A percentile compares a stretch with the other conserved stretches of the same genome.
phyloP scores from a whole-genome alignment of 2,329 filamentous ascomycete species.

The Aspergillus sp. region DNA sequence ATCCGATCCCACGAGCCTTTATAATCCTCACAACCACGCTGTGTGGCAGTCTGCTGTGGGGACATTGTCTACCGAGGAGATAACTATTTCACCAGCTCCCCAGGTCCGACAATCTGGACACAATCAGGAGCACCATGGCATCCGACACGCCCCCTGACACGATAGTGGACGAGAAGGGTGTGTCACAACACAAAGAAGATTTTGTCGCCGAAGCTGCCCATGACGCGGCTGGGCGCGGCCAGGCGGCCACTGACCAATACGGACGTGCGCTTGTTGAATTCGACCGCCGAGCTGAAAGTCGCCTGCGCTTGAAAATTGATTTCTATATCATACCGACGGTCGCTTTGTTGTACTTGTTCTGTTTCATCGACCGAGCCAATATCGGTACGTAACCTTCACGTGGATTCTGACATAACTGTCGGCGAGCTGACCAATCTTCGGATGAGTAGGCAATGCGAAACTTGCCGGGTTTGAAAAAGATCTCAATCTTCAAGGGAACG shows the following conservation, averaged over 20 bases:
- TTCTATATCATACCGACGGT: conserved; percentile 65
- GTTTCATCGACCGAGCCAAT: conserved; percentile 71
- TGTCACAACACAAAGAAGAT: conserved; percentile 18
- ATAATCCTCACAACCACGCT: conserved; percentile 8
- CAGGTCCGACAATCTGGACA: too few relatives aligned
- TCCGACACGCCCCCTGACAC: not conserved
- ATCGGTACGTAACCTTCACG: conserved; percentile 51
- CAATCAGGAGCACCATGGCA: conserved; percentile 3
- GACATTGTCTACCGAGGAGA: not conserved
- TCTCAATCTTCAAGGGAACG: conserved; percentile 59
- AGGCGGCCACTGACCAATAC: conserved; percentile 52
- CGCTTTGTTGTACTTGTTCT: conserved; percentile 66
- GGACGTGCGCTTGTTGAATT: conserved; percentile 53
- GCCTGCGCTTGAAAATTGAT: conserved; percentile 64
- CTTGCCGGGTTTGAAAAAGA: conserved; percentile 65
- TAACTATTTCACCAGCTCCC: not conserved
- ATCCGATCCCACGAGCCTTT: conserved; percentile 5
- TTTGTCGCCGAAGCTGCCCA: conserved; percentile 22
- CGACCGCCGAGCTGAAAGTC: conserved; percentile 58
- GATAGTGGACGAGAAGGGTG: conserved; percentile 23
- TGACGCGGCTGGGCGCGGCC: conserved; percentile 45
- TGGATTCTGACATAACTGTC: not conserved
- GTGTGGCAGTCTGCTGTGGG: not conserved
- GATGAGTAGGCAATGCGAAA: conserved; percentile 57
- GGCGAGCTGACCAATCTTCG: not conserved